Conservation (phyloP, 441 rosid species). For the Adansonia madagascariensis region DNA sequence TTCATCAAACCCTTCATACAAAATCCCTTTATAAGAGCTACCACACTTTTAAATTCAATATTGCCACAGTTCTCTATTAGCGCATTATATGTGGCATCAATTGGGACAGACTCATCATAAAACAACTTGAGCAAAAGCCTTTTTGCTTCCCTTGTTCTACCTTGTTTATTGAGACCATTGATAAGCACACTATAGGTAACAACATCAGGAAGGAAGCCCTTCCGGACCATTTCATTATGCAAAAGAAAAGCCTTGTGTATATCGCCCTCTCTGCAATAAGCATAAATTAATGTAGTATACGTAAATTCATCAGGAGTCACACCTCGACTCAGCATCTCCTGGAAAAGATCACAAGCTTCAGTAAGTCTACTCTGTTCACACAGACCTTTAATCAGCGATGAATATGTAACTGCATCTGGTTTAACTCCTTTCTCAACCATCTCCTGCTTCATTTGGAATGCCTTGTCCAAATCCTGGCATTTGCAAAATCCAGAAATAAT, state of each 20-base stretch:
- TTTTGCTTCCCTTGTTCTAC: slow-evolving; percentile 81
- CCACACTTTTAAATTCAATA: slow-evolving; percentile 59
- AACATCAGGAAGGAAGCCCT: slow-evolving; percentile 69
- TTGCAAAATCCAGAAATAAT: slow-evolving; percentile 74
- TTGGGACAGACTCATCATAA: slow-evolving; percentile 71
- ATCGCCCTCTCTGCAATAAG: slow-evolving; percentile 68
- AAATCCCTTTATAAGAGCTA: slow-evolving; percentile 79
- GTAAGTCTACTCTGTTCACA: slow-evolving; percentile 65
- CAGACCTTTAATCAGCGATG: slow-evolving; percentile 72
- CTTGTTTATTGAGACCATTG: slow-evolving; percentile 77
- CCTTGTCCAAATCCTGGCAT: slow-evolving; percentile 58
- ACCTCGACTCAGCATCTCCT: slow-evolving; percentile 60
- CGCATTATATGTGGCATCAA: slow-evolving; percentile 62
- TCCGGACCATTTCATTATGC: slow-evolving; percentile 75
- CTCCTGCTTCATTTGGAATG: slow-evolving; percentile 57
- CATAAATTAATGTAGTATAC: slow-evolving; percentile 73
- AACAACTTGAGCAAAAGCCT: slow-evolving; percentile 77
- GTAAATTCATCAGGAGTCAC: slow-evolving; percentile 70
- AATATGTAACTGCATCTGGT: slow-evolving; percentile 70
- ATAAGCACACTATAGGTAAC: slow-evolving; percentile 83
- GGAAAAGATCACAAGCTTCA: slow-evolving; percentile 75
- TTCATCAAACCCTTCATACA: slow-evolving; percentile 90
- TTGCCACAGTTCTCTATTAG: slow-evolving; percentile 65
- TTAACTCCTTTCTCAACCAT: slow-evolving; percentile 66
- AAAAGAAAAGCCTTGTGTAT: slow-evolving; percentile 58